Percentiles rank a stretch among this genome's conserved stretches.
phyloP scores from a whole-genome alignment of 2,329 filamentous ascomycete genomes.

The Mycosphaerella sp. region DNA sequence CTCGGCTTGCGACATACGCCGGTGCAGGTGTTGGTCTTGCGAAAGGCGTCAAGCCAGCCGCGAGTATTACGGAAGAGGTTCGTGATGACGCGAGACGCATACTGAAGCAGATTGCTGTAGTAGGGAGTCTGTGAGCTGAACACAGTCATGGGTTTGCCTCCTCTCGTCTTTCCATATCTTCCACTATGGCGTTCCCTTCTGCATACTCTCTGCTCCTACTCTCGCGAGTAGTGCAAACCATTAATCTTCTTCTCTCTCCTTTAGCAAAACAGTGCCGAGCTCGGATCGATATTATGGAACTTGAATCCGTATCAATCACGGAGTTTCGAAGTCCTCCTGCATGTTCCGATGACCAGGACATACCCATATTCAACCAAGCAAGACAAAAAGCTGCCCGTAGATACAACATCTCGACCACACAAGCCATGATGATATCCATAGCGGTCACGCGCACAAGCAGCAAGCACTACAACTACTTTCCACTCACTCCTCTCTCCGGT shows the following conservation, averaged over 20 bases:
- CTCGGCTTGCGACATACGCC: conserved; percentile 56
- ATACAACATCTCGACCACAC: too few relatives aligned
- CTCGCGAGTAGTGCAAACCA: too few relatives aligned
- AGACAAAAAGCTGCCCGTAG: too few relatives aligned
- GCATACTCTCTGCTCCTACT: neutral
- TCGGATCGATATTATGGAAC: too few relatives aligned
- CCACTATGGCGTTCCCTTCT: neutral
- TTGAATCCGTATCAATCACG: too few relatives aligned
- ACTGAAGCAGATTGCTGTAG: conserved; percentile 24
- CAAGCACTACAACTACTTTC: conserved; percentile 16
- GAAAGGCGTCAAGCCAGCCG: conserved; percentile 44
- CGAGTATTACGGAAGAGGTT: conserved; percentile 47
- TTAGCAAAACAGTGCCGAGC: too few relatives aligned
- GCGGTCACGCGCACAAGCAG: neutral
- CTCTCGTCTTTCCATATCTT: neutral
- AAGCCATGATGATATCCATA: too few relatives aligned
- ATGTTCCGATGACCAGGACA: too few relatives aligned
- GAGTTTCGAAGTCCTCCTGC: too few relatives aligned
- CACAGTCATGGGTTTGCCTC: neutral
- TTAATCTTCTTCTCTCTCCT: too few relatives aligned
- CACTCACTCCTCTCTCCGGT: conserved; percentile 13
- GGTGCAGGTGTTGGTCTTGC: conserved; percentile 57
- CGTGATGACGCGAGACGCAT: conserved; percentile 36
- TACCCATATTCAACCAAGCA: too few relatives aligned
- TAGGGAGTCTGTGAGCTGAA: neutral